phyloP scores from a whole-genome alignment of 305 asterid genomes.

The Solanum hybrid region DNA sequence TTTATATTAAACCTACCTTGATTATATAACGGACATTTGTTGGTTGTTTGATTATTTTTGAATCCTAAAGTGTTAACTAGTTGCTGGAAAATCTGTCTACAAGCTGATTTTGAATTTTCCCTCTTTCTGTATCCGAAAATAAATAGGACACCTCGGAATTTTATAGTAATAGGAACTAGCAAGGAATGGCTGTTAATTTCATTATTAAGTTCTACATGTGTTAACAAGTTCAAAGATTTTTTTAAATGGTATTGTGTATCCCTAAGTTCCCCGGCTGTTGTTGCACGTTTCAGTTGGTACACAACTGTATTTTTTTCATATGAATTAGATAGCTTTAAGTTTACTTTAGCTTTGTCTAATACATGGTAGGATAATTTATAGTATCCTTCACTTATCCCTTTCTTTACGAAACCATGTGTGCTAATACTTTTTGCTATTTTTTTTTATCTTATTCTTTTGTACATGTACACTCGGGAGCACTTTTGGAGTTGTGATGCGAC shows the following conservation, averaged over 20 bases:
- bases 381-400: neutral
- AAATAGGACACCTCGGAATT: neutral
- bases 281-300: neutral
- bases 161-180: neutral
- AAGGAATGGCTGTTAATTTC: neutral
- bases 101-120: neutral
- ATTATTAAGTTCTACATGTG: neutral
- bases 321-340: neutral
- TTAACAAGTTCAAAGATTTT: neutral
- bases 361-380: too few relatives aligned
- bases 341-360: neutral
- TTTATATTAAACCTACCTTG: too few relatives aligned
- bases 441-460: neutral
- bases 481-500: neutral
- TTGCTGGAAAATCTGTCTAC: neutral
- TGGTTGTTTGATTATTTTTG: neutral
- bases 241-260: neutral
- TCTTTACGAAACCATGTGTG: neutral
- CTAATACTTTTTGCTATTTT: neutral
- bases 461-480: neutral
- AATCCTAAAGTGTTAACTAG: neutral
- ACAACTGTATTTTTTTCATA: neutral
- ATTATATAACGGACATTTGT: too few relatives aligned
- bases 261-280: neutral
- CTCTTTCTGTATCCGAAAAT: neutral